Evolutionary conservation across 345 rosid genomes (phyloP).

Genomic region (Hirschfeldia incana): DNA sequence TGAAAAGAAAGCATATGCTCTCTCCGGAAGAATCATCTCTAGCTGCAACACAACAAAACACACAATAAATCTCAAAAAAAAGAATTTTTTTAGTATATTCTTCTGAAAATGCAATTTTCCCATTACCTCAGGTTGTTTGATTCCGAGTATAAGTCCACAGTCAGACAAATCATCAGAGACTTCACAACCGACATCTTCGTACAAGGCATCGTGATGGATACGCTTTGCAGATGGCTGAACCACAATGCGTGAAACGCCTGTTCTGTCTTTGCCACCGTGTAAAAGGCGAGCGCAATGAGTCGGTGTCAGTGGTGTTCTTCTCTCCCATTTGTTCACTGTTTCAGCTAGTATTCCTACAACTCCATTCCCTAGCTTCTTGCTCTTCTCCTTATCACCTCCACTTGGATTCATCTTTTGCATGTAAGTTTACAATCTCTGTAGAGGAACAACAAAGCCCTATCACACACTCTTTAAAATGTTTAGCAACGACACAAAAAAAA

Average conservation of each 20-base stretch:
- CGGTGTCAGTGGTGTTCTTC: constrained; percentile 86
- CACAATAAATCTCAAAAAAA: background rate
- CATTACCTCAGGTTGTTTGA: constrained; percentile 83
- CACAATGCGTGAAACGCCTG: constrained; percentile 72
- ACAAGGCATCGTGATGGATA: constrained; percentile 78
- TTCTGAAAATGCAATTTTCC: background rate
- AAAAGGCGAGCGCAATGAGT: constrained; percentile 91
- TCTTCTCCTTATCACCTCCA: constrained; percentile 28
- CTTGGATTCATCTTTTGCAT: background rate
- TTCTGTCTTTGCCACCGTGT: constrained; percentile 60
- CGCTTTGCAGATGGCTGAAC: constrained; percentile 93
- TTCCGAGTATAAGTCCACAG: constrained; percentile 83
- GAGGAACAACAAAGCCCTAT: background rate
- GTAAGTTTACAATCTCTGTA: background rate
- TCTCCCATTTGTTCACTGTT: constrained; percentile 86
- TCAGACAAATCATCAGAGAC: constrained; percentile 82
- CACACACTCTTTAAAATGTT: background rate
- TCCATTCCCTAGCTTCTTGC: constrained; percentile 84
- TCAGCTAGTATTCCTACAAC: constrained; percentile 83
- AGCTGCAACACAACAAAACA: constrained; percentile 46
- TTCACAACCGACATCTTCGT: constrained; percentile 82
- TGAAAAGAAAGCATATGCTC: constrained; percentile 91
- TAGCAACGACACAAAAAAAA: background rate
- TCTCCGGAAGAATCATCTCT: constrained; percentile 73
- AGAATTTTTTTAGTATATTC: background rate